Percentiles rank a stretch among this genome's conserved stretches.
phyloP scores from a whole-genome alignment of 2,329 filamentous ascomycete species.

The Mycosphaerella arachidis region DNA sequence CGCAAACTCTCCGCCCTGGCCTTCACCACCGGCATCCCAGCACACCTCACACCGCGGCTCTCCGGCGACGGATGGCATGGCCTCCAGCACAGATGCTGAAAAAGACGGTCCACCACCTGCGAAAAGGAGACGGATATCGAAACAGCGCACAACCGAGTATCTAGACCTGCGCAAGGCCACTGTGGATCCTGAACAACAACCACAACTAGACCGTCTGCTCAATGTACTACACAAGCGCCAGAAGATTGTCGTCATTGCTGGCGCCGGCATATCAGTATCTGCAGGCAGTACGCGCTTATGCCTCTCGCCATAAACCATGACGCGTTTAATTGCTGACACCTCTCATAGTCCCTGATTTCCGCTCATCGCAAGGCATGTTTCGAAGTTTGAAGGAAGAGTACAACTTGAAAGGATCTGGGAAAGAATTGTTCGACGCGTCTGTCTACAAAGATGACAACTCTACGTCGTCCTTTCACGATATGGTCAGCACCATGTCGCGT shows the following conservation, averaged over 20 bases:
- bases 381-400: constrained; percentile 78
- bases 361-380: constrained; percentile 86
- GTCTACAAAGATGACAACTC: constrained; percentile 90
- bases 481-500: constrained; percentile 84
- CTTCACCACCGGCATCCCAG: constrained; percentile 40
- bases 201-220: constrained; percentile 65
- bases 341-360: constrained; percentile 79
- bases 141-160: constrained; percentile 73
- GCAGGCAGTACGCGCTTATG: constrained; percentile 68
- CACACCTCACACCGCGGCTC: constrained; percentile 44
- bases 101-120: constrained; percentile 64
- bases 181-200: constrained; percentile 53
- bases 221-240: constrained; percentile 78
- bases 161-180: constrained; percentile 62
- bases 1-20: constrained; percentile 37
- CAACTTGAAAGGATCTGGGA: constrained; percentile 87
- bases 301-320: constrained; percentile 12
- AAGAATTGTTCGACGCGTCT: constrained; percentile 93
- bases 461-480: constrained; percentile 87
- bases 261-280: constrained; percentile 93
- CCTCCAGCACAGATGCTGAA: constrained; percentile 42
- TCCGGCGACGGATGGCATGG: constrained; percentile 44
- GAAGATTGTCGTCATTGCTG: constrained; percentile 95
- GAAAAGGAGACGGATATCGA: constrained; percentile 67
- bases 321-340: constrained; percentile 19